Base-by-base conservation (phyloP, 2,329 filamentous ascomycete species). In the Ascochyta viciae-villosae region DNA sequence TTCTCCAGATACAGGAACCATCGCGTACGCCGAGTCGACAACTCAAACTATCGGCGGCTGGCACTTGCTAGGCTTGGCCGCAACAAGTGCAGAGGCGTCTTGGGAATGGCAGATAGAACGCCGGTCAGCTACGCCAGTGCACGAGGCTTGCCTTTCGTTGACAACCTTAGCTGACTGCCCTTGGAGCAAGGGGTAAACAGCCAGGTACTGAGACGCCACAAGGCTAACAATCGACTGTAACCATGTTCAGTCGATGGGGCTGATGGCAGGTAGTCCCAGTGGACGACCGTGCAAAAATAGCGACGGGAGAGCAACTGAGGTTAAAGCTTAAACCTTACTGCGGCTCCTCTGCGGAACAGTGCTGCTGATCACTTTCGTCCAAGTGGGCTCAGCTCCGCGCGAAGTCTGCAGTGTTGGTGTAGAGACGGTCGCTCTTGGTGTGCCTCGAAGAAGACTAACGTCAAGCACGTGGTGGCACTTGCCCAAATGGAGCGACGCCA, bases 291-390 rank as follows among this genome's bases (percentile, higher is more conserved):
- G 53, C 53, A 33, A 50, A 44, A 62, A 62, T 62, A 64, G 61
- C 37, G 47, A 57, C 54, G 60, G 60, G 61, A 64, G 60, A 58
- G 60, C 54, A 51, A 51, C 57, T 54, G 54, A 62, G 49, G 54
- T 49, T 50, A 54, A 61, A 57, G 57, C 57, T 62, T 62, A 45
- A 58, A 42, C 27, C 38, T 42, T 54, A 41, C 52, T 43, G 52
- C 48, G 48, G 54, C 51, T 54, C 51, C 29, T 35, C 43, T 50
- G 44, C 49, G 23, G 39, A 52, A 26, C 51, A 16, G 40, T 23
- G 24, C 24, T 15, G 51, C 23, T 43, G 46, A 54, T 54, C 34
- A 50, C 31, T 29, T 45, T 47, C 42, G 46, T 34, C 42, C 48
- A 44, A 46, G 41, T 57, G 51, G 51, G 23, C 54, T 50, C 26